Conservation (phyloP, 495 filamentous ascomycete species). For the Xylaria telfairii region DNA sequence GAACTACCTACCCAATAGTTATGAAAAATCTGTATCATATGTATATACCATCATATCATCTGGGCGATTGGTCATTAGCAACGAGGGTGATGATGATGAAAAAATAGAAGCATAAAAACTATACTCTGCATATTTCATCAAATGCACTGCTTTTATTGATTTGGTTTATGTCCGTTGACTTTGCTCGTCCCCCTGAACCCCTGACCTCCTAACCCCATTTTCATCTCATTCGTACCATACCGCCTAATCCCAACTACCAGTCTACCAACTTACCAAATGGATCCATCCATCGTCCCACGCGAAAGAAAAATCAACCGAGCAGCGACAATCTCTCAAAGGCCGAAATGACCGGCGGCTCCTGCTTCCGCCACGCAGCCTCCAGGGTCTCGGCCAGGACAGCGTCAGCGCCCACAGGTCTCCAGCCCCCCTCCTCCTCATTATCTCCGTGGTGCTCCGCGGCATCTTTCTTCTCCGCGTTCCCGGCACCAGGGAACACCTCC, state of each 20-base stretch:
- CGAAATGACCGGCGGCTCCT: conserved; percentile 53
- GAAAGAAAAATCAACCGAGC: conserved; percentile 46
- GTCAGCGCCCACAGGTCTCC: conserved; percentile 54
- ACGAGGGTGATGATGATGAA: conserved; percentile 3
- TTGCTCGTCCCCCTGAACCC: neutral
- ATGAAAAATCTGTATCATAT: conserved; percentile 36
- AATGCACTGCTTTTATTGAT: conserved; percentile 20
- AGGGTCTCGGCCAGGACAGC: conserved; percentile 58
- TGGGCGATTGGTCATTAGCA: conserved; percentile 23
- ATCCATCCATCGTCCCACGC: neutral
- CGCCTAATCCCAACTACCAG: neutral
- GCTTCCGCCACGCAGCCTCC: conserved; percentile 50
- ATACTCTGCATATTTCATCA: neutral
- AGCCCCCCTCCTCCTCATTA: conserved; percentile 41
- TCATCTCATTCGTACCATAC: conserved; percentile 21
- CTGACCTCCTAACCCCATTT: conserved; percentile 17
- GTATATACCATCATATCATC: conserved; percentile 34
- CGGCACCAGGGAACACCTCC: conserved; percentile 66
- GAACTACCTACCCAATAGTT: too few species aligned
- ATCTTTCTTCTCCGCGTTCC: conserved; percentile 31
- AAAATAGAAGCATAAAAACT: conserved; percentile 19
- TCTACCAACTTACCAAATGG: neutral
- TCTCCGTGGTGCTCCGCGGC: conserved; percentile 34
- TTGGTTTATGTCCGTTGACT: neutral
- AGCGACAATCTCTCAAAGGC: conserved; percentile 62